Evolutionary conservation across 768 basidiomycete species (phyloP).

Genomic region (Boletellus ananiceps): DNA sequence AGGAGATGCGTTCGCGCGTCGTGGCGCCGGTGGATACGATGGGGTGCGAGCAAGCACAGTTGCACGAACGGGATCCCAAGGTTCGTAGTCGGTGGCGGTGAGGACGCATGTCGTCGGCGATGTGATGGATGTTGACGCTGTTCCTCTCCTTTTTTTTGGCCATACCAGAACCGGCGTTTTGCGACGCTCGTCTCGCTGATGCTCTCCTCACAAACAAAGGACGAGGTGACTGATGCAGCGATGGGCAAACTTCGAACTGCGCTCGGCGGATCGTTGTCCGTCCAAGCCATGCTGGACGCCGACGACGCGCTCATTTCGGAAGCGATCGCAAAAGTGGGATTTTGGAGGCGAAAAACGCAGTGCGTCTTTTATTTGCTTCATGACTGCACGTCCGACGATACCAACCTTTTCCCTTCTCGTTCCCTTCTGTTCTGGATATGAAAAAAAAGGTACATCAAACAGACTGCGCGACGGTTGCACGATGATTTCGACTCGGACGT

Average conservation of each 20-base stretch:
- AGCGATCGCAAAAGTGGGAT: slow-evolving; percentile 86
- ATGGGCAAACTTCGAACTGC: slow-evolving; percentile 65
- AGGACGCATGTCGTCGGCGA: background rate
- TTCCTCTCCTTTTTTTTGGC: too few species aligned
- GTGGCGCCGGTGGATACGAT: slow-evolving; percentile 90
- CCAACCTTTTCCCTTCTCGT: background rate
- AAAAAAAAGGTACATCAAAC: slow-evolving; percentile 59
- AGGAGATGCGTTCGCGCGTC: slow-evolving; percentile 66
- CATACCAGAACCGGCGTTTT: slow-evolving; percentile 67
- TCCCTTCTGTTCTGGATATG: too few species aligned
- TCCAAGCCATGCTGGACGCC: slow-evolving; percentile 65
- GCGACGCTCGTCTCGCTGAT: slow-evolving; percentile 88
- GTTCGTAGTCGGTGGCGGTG: background rate
- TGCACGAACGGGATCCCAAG: slow-evolving; percentile 59
- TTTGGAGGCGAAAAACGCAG: slow-evolving; percentile 86
- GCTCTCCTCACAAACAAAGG: slow-evolving; percentile 95
- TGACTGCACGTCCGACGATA: too few species aligned
- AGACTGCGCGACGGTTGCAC: slow-evolving; percentile 61
- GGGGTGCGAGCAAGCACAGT: slow-evolving; percentile 76
- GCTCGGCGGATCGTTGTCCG: slow-evolving; percentile 74
- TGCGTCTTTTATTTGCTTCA: slow-evolving; percentile 33
- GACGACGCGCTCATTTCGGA: slow-evolving; percentile 58
- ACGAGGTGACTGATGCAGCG: slow-evolving; percentile 81
- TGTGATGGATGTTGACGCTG: background rate
- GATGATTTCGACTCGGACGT: slow-evolving; percentile 81